These are phyloP conservation scores for Echium plantagineum DNA, from an alignment of 257 asterid species.

Conservation along the genomic window DNA sequence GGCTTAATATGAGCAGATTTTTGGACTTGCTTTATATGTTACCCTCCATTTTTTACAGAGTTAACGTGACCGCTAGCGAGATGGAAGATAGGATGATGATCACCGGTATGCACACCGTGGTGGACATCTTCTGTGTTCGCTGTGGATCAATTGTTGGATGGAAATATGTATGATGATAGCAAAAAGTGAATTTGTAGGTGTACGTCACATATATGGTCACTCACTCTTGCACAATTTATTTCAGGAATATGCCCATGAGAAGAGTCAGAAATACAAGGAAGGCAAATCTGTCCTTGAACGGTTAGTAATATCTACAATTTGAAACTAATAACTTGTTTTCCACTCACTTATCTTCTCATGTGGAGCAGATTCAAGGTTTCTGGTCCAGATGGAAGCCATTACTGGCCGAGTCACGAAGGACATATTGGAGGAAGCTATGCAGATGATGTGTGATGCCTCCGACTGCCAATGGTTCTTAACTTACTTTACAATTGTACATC, in stretches of 20 bases:
- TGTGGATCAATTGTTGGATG: slow-evolving; percentile 68
- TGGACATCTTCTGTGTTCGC: slow-evolving; percentile 58
- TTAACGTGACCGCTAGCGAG: slow-evolving; percentile 45
- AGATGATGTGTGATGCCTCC: slow-evolving; percentile 37
- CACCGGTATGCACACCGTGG: slow-evolving; percentile 61
- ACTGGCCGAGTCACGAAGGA: slow-evolving; percentile 43
- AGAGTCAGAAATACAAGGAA: slow-evolving; percentile 88
- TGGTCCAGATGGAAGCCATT: slow-evolving; percentile 69
- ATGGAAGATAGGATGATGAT: slow-evolving; percentile 64
- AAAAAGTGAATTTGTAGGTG: background rate
- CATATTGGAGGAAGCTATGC: slow-evolving; percentile 44
- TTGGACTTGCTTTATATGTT: background rate
- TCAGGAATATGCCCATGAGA: slow-evolving; percentile 59
- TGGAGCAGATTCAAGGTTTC: slow-evolving; percentile 54
- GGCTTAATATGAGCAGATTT: too few relatives aligned
- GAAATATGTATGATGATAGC: slow-evolving; percentile 44
- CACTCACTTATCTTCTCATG: background rate
- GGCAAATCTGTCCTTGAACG: slow-evolving; percentile 92
- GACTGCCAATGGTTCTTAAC: background rate
- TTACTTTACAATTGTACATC: too few relatives aligned
- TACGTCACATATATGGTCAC: too few relatives aligned
- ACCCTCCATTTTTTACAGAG: slow-evolving; percentile 21
- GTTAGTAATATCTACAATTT: slow-evolving; percentile 22
- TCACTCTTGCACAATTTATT: background rate
- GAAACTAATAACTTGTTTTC: background rate